Conservation (phyloP, 148 eudicot species). For the Heliamphora exappendiculata region DNA sequence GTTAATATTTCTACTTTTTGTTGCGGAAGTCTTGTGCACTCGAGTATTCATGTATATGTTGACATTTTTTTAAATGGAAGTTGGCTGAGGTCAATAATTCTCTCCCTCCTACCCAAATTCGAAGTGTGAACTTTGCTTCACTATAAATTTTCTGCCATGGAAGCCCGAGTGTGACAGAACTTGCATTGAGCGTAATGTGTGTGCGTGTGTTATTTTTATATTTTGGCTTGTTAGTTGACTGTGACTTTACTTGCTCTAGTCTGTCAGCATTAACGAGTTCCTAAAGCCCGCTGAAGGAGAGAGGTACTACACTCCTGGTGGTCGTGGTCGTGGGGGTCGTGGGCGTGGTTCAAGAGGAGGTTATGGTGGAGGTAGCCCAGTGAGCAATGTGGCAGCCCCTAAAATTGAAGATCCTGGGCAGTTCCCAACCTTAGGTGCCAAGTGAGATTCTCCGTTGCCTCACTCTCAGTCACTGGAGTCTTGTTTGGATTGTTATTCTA, state of each 20-base stretch:
- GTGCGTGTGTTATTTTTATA: not conserved
- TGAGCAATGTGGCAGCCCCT: conserved; percentile 37
- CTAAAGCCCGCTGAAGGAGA: conserved; percentile 88
- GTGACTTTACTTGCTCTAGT: conserved; percentile 20
- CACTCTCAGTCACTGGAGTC: not conserved
- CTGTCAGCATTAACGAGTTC: conserved; percentile 83
- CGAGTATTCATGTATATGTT: no score
- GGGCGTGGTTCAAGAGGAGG: conserved; percentile 48
- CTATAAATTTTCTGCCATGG: no score
- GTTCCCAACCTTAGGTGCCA: conserved; percentile 74
- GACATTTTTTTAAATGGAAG: no score
- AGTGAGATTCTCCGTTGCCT: conserved; percentile 29
- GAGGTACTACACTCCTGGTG: conserved; percentile 46
- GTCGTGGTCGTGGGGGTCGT: conserved; percentile 70
- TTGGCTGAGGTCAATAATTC: no score
- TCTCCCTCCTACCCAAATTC: no score
- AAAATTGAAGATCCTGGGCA: conserved; percentile 72
- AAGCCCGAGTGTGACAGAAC: no score
- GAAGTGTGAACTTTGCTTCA: no score
- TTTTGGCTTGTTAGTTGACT: not conserved
- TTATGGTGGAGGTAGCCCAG: conserved; percentile 28
- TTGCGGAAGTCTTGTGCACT: no score
- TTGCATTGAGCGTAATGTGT: no score
- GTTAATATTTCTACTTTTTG: no score
- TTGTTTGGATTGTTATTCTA: not conserved